Conservation (phyloP, 495 filamentous ascomycete genomes). For the Penicillium desertorum region DNA sequence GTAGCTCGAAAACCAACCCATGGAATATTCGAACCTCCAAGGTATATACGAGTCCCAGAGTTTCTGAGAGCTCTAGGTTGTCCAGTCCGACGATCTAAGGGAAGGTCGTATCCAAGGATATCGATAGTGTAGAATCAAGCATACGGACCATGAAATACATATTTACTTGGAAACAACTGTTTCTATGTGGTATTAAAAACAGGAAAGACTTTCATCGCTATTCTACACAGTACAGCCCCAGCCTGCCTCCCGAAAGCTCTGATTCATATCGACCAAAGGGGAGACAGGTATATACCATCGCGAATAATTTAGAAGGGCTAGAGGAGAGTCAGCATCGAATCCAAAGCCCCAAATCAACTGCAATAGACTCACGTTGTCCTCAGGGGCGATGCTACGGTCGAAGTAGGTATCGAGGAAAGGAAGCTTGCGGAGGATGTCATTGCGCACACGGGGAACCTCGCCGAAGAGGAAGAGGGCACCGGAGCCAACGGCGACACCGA, state of each 20-base stretch:
- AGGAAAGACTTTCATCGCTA: constrained; percentile 30
- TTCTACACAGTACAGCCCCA: constrained; percentile 22
- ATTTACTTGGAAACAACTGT: constrained; percentile 19
- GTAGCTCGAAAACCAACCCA: background rate
- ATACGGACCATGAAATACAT: background rate
- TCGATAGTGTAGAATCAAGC: background rate
- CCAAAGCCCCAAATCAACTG: background rate
- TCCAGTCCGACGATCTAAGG: background rate
- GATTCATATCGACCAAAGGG: constrained; percentile 1
- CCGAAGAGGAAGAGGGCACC: constrained; percentile 71
- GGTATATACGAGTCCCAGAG: background rate
- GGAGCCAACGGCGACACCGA: constrained; percentile 60
- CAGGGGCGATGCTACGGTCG: constrained; percentile 56
- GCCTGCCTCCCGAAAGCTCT: background rate
- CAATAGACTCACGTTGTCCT: constrained; percentile 58
- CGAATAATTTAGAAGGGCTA: constrained; percentile 46
- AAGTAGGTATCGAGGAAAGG: constrained; percentile 61
- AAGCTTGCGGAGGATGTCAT: constrained; percentile 64
- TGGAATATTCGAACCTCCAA: background rate
- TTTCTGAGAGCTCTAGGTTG: background rate
- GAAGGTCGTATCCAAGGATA: no score
- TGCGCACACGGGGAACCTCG: constrained; percentile 65
- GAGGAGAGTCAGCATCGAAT: constrained; percentile 23
- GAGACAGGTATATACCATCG: constrained; percentile 14
- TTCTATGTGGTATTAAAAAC: constrained; percentile 46